Conservation (phyloP, 2,329 filamentous ascomycete species). For the Xylaria sp. region DNA sequence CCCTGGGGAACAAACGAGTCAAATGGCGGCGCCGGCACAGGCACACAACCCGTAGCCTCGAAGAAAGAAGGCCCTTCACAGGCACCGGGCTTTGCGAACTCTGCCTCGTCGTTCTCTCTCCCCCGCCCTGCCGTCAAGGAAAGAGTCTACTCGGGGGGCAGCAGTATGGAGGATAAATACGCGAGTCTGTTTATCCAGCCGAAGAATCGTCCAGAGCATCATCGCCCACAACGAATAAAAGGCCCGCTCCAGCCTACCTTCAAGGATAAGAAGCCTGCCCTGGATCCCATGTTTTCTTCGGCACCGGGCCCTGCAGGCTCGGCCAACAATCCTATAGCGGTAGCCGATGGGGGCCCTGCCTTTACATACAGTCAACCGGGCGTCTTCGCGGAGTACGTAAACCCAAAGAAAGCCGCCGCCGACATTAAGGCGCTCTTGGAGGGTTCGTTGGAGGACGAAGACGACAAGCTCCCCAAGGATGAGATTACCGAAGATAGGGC, state of each 20-base stretch:
- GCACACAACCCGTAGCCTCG: constrained; percentile 24
- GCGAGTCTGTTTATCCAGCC: constrained; percentile 65
- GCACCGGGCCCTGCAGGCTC: constrained; percentile 46
- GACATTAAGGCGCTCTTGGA: constrained; percentile 86
- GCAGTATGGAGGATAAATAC: constrained; percentile 63
- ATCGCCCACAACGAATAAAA: constrained; percentile 61
- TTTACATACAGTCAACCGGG: constrained; percentile 53
- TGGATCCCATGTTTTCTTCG: constrained; percentile 62
- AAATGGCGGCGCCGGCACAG: constrained; percentile 22
- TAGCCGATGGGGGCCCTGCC: constrained; percentile 43
- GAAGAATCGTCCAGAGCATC: constrained; percentile 67
- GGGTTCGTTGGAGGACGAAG: constrained; percentile 80
- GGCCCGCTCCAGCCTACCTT: constrained; percentile 61
- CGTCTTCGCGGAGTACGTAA: constrained; percentile 72
- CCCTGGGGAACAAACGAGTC: constrained; percentile 51
- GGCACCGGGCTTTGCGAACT: constrained; percentile 35
- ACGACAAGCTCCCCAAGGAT: constrained; percentile 58
- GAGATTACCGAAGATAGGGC: constrained; percentile 65
- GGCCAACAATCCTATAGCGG: constrained; percentile 48
- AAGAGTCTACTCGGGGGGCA: constrained; percentile 41
- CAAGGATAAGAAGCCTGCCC: constrained; percentile 60
- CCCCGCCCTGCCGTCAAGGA: constrained; percentile 46
- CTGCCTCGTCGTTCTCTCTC: constrained; percentile 19
- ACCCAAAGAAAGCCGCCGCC: constrained; percentile 76
- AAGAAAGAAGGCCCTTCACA: constrained; percentile 22